Evolutionary conservation across 1,139 yeast species (phyloP).

Genomic region (Kodamaea anthophila): DNA sequence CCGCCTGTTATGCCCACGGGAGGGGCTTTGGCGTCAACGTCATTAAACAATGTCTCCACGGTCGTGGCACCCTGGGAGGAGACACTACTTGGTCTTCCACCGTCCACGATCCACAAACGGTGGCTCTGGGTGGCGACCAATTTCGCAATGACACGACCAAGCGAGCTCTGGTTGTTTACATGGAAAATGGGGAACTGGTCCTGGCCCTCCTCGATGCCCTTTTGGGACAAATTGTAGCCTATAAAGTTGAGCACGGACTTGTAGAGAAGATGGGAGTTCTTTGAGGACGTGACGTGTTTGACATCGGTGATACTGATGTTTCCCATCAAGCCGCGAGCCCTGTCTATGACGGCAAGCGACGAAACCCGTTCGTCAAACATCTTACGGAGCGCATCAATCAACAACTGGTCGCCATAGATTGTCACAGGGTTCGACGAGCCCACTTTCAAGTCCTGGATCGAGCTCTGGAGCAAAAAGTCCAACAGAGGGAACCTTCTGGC

Average conservation of each 20-base stretch:
- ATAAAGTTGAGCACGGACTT: slow-evolving; percentile 84
- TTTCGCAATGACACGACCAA: slow-evolving; percentile 88
- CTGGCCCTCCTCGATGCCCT: slow-evolving; percentile 91
- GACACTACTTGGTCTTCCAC: slow-evolving; percentile 17
- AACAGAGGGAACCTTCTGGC: slow-evolving; percentile 78
- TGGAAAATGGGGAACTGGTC: slow-evolving; percentile 97
- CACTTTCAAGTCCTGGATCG: slow-evolving; percentile 61
- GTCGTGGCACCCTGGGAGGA: slow-evolving; percentile 10
- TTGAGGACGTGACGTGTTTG: slow-evolving; percentile 75
- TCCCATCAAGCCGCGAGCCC: slow-evolving; percentile 68
- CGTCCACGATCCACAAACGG: slow-evolving; percentile 87
- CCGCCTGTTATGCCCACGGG: no score
- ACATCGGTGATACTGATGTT: slow-evolving; percentile 94
- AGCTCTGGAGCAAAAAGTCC: slow-evolving; percentile 63
- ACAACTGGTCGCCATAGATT: slow-evolving; percentile 76
- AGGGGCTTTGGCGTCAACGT: slow-evolving; percentile 4
- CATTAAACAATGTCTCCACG: slow-evolving; percentile 17
- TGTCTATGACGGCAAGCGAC: slow-evolving; percentile 91
- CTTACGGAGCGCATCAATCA: slow-evolving; percentile 77
- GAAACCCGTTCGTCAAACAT: slow-evolving; percentile 85
- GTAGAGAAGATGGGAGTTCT: slow-evolving; percentile 73
- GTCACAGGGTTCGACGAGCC: slow-evolving; percentile 71
- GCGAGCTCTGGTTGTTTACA: slow-evolving; percentile 69
- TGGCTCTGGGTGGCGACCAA: slow-evolving; percentile 93
- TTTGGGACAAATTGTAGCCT: slow-evolving; percentile 74